A percentile compares a stretch with the other conserved stretches of the same genome.
phyloP scores from a whole-genome alignment of 2,329 filamentous ascomycete genomes.

The Monosporascus sp. region DNA sequence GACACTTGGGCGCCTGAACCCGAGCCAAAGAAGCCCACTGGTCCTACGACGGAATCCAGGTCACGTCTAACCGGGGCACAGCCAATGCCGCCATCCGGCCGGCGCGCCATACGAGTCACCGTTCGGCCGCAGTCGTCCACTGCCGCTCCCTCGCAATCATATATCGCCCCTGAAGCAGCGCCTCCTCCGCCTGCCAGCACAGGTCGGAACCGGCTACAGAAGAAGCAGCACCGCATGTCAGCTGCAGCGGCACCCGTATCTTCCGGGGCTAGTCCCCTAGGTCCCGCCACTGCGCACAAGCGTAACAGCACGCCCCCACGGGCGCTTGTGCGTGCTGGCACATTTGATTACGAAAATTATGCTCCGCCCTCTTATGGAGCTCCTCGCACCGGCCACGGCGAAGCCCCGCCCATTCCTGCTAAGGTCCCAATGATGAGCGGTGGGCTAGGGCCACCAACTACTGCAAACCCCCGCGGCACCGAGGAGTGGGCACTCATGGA shows the following conservation, averaged over 20 bases:
- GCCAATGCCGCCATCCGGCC: conserved; percentile 43
- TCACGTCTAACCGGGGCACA: conserved; percentile 48
- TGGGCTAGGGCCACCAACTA: conserved; percentile 19
- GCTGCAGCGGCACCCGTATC: conserved; percentile 34
- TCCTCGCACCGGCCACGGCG: conserved; percentile 26
- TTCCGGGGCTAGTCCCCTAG: conserved; percentile 43
- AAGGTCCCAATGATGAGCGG: conserved; percentile 57
- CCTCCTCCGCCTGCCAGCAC: conserved; percentile 31
- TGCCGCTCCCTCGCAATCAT: conserved; percentile 44
- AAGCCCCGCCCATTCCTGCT: conserved; percentile 60
- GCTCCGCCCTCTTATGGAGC: conserved; percentile 32
- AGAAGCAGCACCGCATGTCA: conserved; percentile 48
- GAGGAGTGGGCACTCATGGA: conserved; percentile 59
- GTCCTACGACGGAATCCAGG: conserved; percentile 19
- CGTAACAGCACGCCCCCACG: conserved; percentile 43
- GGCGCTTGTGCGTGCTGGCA: conserved; percentile 39
- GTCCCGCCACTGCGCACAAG: conserved; percentile 46
- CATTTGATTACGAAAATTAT: conserved; percentile 53
- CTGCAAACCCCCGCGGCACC: conserved; percentile 25
- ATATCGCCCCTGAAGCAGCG: conserved; percentile 21
- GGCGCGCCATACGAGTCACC: conserved; percentile 46
- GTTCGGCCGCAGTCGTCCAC: conserved; percentile 44
- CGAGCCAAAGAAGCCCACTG: conserved; percentile 48
- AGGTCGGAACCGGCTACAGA: conserved; percentile 58
- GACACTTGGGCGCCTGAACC: conserved; percentile 75